A percentile compares a stretch with the other conserved stretches of the same genome.
These are phyloP conservation scores for Trifolium subterraneum DNA, from an alignment of 306 rosid genomes.

Conservation along the genomic window DNA sequence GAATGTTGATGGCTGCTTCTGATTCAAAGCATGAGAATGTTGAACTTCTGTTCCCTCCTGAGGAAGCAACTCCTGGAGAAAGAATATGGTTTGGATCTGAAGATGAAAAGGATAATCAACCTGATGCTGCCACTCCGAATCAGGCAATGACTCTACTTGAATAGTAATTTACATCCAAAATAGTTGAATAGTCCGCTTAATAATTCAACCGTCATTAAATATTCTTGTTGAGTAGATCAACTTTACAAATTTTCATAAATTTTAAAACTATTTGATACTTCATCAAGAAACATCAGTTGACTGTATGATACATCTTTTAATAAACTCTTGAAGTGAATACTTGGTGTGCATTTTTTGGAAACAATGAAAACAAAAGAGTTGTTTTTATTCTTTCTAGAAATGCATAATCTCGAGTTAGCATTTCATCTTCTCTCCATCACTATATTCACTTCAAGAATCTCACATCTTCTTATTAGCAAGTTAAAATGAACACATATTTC, in stretches of 20 bases:
- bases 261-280: constrained; percentile 1
- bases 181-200: background rate
- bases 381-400: background rate
- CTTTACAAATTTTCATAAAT: background rate
- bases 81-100: constrained; percentile 92
- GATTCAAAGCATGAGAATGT: constrained; percentile 80
- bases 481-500: background rate
- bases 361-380: background rate
- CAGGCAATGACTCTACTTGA: constrained; percentile 61
- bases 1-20: constrained; percentile 99
- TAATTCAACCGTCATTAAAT: background rate
- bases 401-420: background rate
- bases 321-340: background rate
- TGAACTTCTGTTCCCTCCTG: constrained; percentile 90
- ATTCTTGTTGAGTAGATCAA: background rate
- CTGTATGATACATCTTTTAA: background rate
- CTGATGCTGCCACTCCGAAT: constrained; percentile 76
- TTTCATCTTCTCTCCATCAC: background rate
- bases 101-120: constrained; percentile 64
- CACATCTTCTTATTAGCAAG: background rate
- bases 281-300: background rate
- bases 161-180: constrained; percentile 11
- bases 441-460: background rate
- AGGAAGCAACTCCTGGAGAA: constrained; percentile 79
- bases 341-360: background rate